Base-by-base conservation (phyloP, 2,329 filamentous ascomycete genomes). In the Ophiostoma montium region DNA sequence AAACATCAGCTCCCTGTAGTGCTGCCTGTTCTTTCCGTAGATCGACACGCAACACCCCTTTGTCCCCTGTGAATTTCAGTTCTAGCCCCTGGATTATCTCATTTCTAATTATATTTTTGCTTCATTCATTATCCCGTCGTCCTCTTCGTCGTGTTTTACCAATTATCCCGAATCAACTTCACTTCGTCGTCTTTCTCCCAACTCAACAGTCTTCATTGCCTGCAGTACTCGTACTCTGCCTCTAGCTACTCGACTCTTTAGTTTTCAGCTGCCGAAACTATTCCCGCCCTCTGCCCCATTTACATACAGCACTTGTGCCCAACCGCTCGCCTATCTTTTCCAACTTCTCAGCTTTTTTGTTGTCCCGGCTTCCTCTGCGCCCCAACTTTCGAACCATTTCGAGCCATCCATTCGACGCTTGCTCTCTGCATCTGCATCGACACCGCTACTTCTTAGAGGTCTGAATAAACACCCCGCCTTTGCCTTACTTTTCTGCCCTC, bases 371-470 rank as follows among this genome's bases (percentile, higher is more conserved):
- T 35, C 38, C 19, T 16, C 30, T 43, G 9, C 27, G 32, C 45
- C 33, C 32, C 32, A 21, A 23, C 36, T 38, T 45, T 27, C 27
- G 33, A 35, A 44, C 36, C 36, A 21, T 27, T 35, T 19, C 45
- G 23, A 15, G 35, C 42, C 27, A 46, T 19, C 41, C 33, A 23
- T 32, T 35, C 41, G 35, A 50, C 42, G 35, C 42, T 50, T 50
- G 43, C 31, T n/a, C 35, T 23, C 38, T 39, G 49, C 49, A 47
- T 35, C 44, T 43, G 39, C 35, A 51, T 51, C 45, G 49, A 48
- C 49, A 51, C 49, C 49, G 49, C 49, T 51, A 48, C 46, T 51
- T 51, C 49, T 36, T 16, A 47, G 23, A 43, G 45, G 19, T 18
- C 32, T 36, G 38, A 44, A 44, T 47, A 38, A 47, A 47, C 32